Evolutionary conservation across 2,329 filamentous ascomycete species (phyloP).

Genomic region (Cordyceps cateniannulata): DNA sequence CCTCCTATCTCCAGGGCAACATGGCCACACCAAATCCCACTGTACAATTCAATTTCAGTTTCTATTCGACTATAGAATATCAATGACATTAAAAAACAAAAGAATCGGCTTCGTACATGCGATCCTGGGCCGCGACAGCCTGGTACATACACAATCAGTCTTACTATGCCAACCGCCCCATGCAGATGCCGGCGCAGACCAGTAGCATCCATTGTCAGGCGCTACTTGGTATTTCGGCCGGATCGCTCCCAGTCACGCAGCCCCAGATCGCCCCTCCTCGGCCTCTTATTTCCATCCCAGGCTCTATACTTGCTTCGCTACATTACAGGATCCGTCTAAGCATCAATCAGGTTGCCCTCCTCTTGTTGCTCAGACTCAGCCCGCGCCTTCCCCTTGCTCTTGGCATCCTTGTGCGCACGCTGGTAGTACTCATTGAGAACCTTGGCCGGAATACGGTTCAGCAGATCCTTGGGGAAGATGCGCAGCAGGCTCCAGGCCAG

Average conservation of each 20-base stretch:
- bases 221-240: neutral
- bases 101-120: slow-evolving; percentile 21
- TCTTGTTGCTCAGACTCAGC: slow-evolving; percentile 35
- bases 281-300: slow-evolving; percentile 16
- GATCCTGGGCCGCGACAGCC: neutral
- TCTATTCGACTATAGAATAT: slow-evolving; percentile 13
- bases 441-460: slow-evolving; percentile 89
- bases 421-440: slow-evolving; percentile 78
- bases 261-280: neutral
- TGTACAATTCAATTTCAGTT: slow-evolving; percentile 9
- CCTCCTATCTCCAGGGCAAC: no score
- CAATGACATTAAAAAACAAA: slow-evolving; percentile 22
- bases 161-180: neutral
- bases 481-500: slow-evolving; percentile 93
- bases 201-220: neutral
- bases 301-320: slow-evolving; percentile 7
- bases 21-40: no score
- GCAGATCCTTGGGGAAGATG: slow-evolving; percentile 95
- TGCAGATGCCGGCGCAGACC: neutral
- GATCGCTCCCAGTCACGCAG: neutral
- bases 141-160: neutral
- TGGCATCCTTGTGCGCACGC: slow-evolving; percentile 55
- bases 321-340: slow-evolving; percentile 27
- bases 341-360: slow-evolving; percentile 55
- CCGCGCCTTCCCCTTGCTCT: slow-evolving; percentile 54